A percentile compares a stretch with the other conserved stretches of the same genome.
These are phyloP conservation scores for Asterophora parasitica DNA, from an alignment of 768 basidiomycete genomes.

Conservation along the genomic window DNA sequence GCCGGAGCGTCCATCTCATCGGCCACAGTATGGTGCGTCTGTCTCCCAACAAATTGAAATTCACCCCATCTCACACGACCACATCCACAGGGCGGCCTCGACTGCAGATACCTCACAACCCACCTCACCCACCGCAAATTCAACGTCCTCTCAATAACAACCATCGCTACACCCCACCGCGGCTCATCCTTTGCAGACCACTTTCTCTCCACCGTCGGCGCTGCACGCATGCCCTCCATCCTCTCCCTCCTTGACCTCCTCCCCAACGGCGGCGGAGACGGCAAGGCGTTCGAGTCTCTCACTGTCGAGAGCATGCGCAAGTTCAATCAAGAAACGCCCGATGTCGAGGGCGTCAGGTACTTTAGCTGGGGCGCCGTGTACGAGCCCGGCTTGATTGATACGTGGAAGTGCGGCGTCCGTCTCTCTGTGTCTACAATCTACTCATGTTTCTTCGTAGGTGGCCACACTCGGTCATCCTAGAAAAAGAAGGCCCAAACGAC, in stretches of 20 bases:
- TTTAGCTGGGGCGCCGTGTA: slow-evolving; percentile 95
- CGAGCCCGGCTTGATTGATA: slow-evolving; percentile 85
- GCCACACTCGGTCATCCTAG: slow-evolving; percentile 75
- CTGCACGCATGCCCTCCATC: slow-evolving; percentile 59
- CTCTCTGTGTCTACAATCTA: neutral
- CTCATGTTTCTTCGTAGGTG: slow-evolving; percentile 33
- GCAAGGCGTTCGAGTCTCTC: slow-evolving; percentile 87
- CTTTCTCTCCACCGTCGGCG: slow-evolving; percentile 73
- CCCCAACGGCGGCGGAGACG: slow-evolving; percentile 92
- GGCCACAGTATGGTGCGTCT: slow-evolving; percentile 68
- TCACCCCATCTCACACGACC: neutral
- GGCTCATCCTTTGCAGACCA: slow-evolving; percentile 94
- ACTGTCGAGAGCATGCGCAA: slow-evolving; percentile 79
- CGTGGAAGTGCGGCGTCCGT: slow-evolving; percentile 55
- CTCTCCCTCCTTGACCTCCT: slow-evolving; percentile 75
- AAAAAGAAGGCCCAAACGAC: slow-evolving; percentile 91
- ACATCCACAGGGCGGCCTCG: slow-evolving; percentile 71
- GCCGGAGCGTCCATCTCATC: slow-evolving; percentile 83
- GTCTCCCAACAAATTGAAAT: too few relatives aligned
- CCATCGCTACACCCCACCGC: slow-evolving; percentile 91
- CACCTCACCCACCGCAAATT: slow-evolving; percentile 72
- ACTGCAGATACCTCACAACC: slow-evolving; percentile 87
- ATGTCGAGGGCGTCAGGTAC: slow-evolving; percentile 76
- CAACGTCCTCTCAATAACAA: slow-evolving; percentile 81
- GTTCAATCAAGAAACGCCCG: slow-evolving; percentile 86